phyloP scores from a whole-genome alignment of 1,139 yeast species.

The Taiozyma onychis region DNA sequence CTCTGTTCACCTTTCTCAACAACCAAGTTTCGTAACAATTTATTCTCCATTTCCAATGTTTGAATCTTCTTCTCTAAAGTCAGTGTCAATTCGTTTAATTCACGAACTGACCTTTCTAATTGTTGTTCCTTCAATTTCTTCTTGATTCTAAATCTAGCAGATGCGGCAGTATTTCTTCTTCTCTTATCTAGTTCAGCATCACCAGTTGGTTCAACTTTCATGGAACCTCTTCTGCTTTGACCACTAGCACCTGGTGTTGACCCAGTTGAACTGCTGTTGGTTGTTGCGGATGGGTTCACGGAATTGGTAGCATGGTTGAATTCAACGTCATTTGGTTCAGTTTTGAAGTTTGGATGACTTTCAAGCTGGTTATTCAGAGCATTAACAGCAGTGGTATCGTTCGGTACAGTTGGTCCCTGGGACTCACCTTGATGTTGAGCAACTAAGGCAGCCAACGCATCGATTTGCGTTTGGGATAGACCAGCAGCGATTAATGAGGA shows the following conservation, averaged over 20 bases:
- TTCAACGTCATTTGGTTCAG: neutral
- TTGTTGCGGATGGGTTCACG: slow-evolving; percentile 5
- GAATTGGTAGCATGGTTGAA: neutral
- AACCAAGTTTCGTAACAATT: slow-evolving; percentile 44
- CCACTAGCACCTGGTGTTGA: neutral
- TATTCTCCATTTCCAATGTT: slow-evolving; percentile 51
- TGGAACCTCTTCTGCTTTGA: slow-evolving; percentile 1
- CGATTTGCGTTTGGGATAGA: slow-evolving; percentile 59
- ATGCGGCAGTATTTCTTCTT: slow-evolving; percentile 58
- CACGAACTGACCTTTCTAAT: slow-evolving; percentile 46
- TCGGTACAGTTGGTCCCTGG: neutral
- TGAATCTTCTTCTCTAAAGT: slow-evolving; percentile 42
- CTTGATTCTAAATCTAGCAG: slow-evolving; percentile 60
- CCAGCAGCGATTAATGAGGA: slow-evolving; percentile 60
- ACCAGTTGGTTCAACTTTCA: slow-evolving; percentile 13
- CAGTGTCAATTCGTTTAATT: slow-evolving; percentile 33
- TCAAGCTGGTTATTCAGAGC: neutral
- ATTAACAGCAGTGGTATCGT: slow-evolving; percentile 2
- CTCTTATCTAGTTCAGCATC: slow-evolving; percentile 39
- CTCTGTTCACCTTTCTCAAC: slow-evolving; percentile 44
- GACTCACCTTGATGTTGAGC: slow-evolving; percentile 54
- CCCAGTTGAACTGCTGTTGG: slow-evolving; percentile 3
- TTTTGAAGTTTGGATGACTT: neutral
- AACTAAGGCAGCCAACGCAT: slow-evolving; percentile 62
- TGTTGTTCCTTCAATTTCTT: slow-evolving; percentile 57